A percentile compares a stretch with the other conserved stretches of the same genome.
phyloP scores from a whole-genome alignment of 2,329 filamentous ascomycete species.

The Fusarium proliferatum region DNA sequence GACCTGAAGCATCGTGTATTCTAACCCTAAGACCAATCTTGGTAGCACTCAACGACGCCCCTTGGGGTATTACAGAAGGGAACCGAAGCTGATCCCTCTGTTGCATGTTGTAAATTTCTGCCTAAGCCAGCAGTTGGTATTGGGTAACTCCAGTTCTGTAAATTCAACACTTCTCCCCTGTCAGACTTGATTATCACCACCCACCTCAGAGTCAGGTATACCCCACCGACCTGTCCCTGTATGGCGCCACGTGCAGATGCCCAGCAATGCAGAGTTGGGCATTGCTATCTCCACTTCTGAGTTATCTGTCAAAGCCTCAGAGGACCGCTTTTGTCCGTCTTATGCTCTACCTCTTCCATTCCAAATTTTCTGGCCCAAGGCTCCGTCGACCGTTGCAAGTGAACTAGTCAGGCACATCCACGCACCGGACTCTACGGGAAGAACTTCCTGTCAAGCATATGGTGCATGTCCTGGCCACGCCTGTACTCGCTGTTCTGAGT shows the following conservation, averaged over 20 bases:
- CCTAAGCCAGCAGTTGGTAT: constrained; percentile 21
- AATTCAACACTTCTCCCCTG: constrained; percentile 15
- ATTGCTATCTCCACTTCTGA: constrained; percentile 23
- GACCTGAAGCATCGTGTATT: constrained; percentile 1
- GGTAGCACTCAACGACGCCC: neutral
- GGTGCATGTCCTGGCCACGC: constrained; percentile 16
- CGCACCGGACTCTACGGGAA: constrained; percentile 17
- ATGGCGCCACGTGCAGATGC: constrained; percentile 45
- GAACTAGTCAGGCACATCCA: constrained; percentile 30
- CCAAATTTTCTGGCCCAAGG: constrained; percentile 1
- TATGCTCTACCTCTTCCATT: constrained; percentile 21
- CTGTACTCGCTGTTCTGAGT: constrained; percentile 21
- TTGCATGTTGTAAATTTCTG: constrained; percentile 21
- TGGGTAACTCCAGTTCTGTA: constrained; percentile 3
- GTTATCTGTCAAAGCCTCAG: constrained; percentile 13
- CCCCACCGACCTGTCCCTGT: constrained; percentile 41
- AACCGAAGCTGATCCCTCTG: neutral
- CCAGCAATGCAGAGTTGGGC: constrained; percentile 39
- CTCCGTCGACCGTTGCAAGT: neutral
- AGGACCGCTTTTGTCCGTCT: constrained; percentile 6
- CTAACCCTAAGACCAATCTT: neutral
- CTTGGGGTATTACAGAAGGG: neutral
- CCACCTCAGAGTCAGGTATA: constrained; percentile 23
- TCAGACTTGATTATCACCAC: constrained; percentile 35
- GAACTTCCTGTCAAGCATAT: constrained; percentile 8